These are phyloP conservation scores for Rhododendron williamsianum DNA, from an alignment of 148 eudicot genomes.

Conservation along the genomic window DNA sequence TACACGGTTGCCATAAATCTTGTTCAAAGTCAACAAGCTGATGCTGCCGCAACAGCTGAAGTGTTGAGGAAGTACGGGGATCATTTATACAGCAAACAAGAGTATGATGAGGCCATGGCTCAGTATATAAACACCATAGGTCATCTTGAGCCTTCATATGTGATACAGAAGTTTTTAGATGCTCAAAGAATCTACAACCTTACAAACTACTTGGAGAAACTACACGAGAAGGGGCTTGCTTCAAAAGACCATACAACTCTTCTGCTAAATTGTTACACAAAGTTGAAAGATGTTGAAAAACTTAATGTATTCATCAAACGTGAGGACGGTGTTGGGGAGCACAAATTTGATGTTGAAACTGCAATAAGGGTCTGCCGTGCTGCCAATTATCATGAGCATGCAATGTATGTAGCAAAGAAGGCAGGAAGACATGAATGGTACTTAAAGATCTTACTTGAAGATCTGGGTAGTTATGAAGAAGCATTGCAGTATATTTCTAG, in stretches of 20 bases:
- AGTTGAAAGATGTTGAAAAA: constrained; percentile 92
- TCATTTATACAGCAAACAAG: constrained; percentile 86
- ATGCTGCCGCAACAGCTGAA: constrained; percentile 98
- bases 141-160: constrained; percentile 91
- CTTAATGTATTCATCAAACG: constrained; percentile 77
- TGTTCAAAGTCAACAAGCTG: constrained; percentile 96
- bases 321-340: constrained; percentile 80
- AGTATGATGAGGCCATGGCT: constrained; percentile 91
- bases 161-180: constrained; percentile 94
- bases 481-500: constrained; percentile 81
- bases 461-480: constrained; percentile 89
- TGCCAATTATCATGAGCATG: constrained; percentile 97
- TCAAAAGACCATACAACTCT: constrained; percentile 98
- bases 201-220: constrained; percentile 88
- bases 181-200: constrained; percentile 96
- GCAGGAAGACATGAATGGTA: constrained; percentile 95
- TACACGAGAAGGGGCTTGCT: constrained; percentile 93
- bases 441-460: constrained; percentile 93
- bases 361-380: constrained; percentile 95
- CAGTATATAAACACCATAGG: constrained; percentile 95
- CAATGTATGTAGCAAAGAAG: constrained; percentile 96
- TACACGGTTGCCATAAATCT: constrained; percentile 96
- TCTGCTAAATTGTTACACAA: constrained; percentile 85
- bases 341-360: constrained; percentile 93
- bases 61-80: constrained; percentile 95